Evolutionary conservation across 192 early-diverging fungal species (phyloP).

Genomic region (Mortierella alpina): DNA sequence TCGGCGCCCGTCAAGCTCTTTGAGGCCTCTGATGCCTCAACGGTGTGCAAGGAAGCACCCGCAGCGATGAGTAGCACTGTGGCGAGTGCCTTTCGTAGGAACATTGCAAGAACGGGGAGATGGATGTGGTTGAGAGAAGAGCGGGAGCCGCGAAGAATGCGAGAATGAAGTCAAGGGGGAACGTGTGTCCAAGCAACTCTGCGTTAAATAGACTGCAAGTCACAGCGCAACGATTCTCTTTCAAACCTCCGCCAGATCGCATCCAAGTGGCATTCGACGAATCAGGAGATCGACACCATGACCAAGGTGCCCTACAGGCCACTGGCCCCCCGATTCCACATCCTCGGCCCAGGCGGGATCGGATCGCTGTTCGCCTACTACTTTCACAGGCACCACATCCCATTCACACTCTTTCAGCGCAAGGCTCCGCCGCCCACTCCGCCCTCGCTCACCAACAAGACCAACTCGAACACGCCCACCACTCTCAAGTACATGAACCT

Average conservation of each 20-base stretch:
- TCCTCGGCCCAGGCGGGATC: slow-evolving; percentile 79
- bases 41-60: slow-evolving; percentile 26
- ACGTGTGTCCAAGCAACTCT: background rate
- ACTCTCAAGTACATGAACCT: slow-evolving; percentile 47
- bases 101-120: slow-evolving; percentile 6
- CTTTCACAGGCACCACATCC: slow-evolving; percentile 59
- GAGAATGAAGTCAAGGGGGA: background rate
- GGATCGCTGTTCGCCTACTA: slow-evolving; percentile 72
- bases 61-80: slow-evolving; percentile 30
- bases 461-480: slow-evolving; percentile 22
- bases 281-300: background rate
- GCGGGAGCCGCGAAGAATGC: background rate
- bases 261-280: too few relatives aligned
- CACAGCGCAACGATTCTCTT: too few relatives aligned
- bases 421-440: slow-evolving; percentile 56
- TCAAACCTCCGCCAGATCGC: too few relatives aligned
- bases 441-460: slow-evolving; percentile 1
- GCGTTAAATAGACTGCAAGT: too few relatives aligned
- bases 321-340: slow-evolving; percentile 55
- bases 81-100: slow-evolving; percentile 29
- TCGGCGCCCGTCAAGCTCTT: slow-evolving; percentile 54
- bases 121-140: background rate
- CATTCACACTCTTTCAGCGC: slow-evolving; percentile 69
- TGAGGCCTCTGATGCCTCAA: slow-evolving; percentile 55
- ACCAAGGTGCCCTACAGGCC: background rate